These are phyloP conservation scores for Cordyceps cateniannulata DNA, from an alignment of 2,329 filamentous ascomycete species.

Conservation along the genomic window DNA sequence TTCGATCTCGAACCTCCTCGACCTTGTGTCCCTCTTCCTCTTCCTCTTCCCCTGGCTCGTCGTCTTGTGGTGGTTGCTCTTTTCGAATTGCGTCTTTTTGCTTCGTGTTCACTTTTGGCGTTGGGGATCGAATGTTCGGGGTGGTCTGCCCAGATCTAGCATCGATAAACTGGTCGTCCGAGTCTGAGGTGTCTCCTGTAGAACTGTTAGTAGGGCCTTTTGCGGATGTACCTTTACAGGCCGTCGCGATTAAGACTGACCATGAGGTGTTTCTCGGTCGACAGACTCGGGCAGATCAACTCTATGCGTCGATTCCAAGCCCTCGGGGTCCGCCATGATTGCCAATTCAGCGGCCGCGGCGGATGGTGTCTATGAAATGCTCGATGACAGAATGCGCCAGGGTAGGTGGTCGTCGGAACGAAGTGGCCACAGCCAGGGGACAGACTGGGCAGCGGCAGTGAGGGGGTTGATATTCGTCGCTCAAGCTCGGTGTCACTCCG, in stretches of 20 bases:
- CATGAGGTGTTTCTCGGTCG: slow-evolving; percentile 18
- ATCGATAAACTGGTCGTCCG: slow-evolving; percentile 65
- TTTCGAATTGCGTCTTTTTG: slow-evolving; percentile 47
- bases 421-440: not conserved
- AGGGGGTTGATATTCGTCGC: not conserved
- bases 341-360: not conserved
- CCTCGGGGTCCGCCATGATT: not conserved
- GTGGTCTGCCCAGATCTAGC: slow-evolving; percentile 48
- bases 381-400: not conserved
- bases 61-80: slow-evolving; percentile 47
- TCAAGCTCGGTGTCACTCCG: not conserved
- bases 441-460: not conserved
- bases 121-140: slow-evolving; percentile 40
- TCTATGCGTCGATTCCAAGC: not conserved
- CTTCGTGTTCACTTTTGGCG: slow-evolving; percentile 54
- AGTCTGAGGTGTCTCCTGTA: slow-evolving; percentile 49
- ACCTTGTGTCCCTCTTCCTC: too few species aligned
- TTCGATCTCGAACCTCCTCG: not conserved
- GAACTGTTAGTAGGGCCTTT: not conserved
- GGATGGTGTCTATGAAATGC: not conserved
- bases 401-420: not conserved
- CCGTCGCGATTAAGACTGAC: slow-evolving; percentile 17
- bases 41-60: slow-evolving; percentile 25
- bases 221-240: not conserved
- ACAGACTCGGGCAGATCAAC: not conserved